These are phyloP conservation scores for Aplosporella prunicola DNA, from an alignment of 2,329 filamentous ascomycete species.

Conservation along the genomic window DNA sequence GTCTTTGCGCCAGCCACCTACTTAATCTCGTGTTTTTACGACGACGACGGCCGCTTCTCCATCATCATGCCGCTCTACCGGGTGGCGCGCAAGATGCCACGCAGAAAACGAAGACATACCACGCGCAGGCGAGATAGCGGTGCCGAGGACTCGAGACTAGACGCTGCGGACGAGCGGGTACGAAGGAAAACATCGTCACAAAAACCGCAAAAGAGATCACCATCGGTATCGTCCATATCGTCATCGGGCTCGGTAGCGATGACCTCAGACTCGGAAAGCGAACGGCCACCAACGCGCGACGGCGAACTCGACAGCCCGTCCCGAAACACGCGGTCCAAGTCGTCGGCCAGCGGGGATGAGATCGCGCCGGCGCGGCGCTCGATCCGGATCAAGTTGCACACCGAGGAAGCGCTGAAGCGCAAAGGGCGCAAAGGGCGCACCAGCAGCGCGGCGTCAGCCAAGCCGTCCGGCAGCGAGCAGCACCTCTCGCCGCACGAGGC, in stretches of 20 bases:
- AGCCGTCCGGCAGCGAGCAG: slow-evolving; percentile 18
- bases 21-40: slow-evolving; percentile 72
- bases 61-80: slow-evolving; percentile 63
- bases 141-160: slow-evolving; percentile 5
- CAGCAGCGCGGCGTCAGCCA: slow-evolving; percentile 23
- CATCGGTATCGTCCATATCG: slow-evolving; percentile 30
- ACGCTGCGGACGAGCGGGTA: slow-evolving; percentile 5
- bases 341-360: slow-evolving; percentile 49
- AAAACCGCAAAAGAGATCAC: slow-evolving; percentile 27
- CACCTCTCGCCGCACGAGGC: slow-evolving; percentile 31
- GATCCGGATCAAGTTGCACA: slow-evolving; percentile 83
- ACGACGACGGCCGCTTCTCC: slow-evolving; percentile 69
- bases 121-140: slow-evolving; percentile 16
- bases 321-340: slow-evolving; percentile 56
- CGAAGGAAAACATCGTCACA: slow-evolving; percentile 14
- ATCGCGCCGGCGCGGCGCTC: slow-evolving; percentile 62
- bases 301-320: slow-evolving; percentile 35
- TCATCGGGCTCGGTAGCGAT: slow-evolving; percentile 53
- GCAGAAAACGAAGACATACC: slow-evolving; percentile 20
- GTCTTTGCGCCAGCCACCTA: slow-evolving; percentile 74
- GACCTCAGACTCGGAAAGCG: slow-evolving; percentile 54
- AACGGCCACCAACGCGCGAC: slow-evolving; percentile 22
- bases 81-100: slow-evolving; percentile 43
- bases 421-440: slow-evolving; percentile 57
- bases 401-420: slow-evolving; percentile 65